Conservation (phyloP, 352 stramenopile species). For the Phytophthora fragariae region DNA sequence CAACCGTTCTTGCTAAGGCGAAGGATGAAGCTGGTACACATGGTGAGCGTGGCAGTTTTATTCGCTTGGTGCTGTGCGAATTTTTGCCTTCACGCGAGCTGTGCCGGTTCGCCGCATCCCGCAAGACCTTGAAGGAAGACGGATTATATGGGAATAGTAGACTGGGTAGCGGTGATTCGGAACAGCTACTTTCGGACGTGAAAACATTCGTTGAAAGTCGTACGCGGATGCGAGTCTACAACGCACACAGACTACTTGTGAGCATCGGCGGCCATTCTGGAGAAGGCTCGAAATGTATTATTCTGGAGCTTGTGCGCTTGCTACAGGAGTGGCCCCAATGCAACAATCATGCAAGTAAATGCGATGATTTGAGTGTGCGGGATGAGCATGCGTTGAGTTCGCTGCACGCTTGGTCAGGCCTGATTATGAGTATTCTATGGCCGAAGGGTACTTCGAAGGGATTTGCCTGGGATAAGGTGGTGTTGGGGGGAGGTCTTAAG, state of each 20-base stretch:
- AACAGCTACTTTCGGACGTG: conserved; percentile 47
- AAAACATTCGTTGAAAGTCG: conserved; percentile 49
- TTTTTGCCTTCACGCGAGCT: conserved; percentile 80
- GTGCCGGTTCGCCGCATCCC: conserved; percentile 65
- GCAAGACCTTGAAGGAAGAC: conserved; percentile 62
- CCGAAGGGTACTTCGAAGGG: conserved; percentile 78
- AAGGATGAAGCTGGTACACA: conserved; percentile 39
- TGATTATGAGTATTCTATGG: conserved; percentile 92
- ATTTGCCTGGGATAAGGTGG: conserved; percentile 85
- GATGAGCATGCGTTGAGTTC: conserved; percentile 77
- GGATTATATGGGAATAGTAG: conserved; percentile 53
- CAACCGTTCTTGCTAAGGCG: conserved; percentile 69
- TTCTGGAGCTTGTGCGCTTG: conserved; percentile 76
- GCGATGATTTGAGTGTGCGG: conserved; percentile 51
- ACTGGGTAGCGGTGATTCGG: conserved; percentile 33
- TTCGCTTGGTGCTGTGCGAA: conserved; percentile 68
- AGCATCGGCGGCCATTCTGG: conserved; percentile 72
- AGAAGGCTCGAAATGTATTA: conserved; percentile 80
- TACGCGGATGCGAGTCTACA: conserved; percentile 65
- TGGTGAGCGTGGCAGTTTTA: conserved; percentile 48
- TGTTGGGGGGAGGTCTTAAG: conserved; percentile 68
- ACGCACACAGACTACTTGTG: conserved; percentile 75
- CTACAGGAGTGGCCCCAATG: conserved; percentile 69
- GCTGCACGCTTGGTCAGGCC: conserved; percentile 83
- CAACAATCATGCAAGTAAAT: conserved; percentile 8